phyloP scores from a whole-genome alignment of 2,329 filamentous ascomycete species.

The Colletotrichum sp. region DNA sequence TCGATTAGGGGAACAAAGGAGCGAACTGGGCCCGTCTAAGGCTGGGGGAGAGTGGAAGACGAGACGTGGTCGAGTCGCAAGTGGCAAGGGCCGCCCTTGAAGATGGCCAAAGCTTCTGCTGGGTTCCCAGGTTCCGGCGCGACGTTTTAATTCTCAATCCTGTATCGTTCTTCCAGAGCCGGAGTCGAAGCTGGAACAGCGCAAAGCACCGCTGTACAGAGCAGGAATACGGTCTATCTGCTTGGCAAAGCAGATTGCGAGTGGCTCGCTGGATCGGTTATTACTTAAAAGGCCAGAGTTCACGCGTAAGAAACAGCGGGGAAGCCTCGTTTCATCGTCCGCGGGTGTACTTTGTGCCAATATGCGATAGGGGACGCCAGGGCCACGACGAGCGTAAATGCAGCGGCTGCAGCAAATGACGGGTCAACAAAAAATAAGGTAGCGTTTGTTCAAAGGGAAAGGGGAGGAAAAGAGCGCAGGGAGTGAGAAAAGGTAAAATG shows the following conservation, averaged over 20 bases:
- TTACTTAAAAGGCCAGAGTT: slow-evolving; percentile 11
- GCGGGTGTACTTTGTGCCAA: not conserved
- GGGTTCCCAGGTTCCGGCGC: not conserved
- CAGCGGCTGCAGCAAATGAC: not conserved
- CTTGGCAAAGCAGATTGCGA: slow-evolving; percentile 2
- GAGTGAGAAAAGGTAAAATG: not conserved
- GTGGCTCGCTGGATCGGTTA: not conserved
- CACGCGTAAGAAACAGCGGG: slow-evolving; percentile 12
- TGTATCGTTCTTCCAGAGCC: not conserved
- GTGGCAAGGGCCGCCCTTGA: slow-evolving; percentile 16
- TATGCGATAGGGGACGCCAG: slow-evolving; percentile 3
- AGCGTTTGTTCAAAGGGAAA: not conserved
- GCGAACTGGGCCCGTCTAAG: slow-evolving; percentile 7
- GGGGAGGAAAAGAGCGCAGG: not conserved
- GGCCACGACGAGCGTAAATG: not conserved
- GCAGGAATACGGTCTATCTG: not conserved
- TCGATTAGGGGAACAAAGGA: slow-evolving; percentile 16
- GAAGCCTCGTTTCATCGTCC: slow-evolving; percentile 10
- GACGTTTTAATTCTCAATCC: not conserved
- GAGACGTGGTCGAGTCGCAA: slow-evolving; percentile 22
- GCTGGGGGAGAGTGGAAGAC: slow-evolving; percentile 8
- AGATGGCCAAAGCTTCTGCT: slow-evolving; percentile 19
- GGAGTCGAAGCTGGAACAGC: not conserved
- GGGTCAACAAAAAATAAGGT: not conserved
- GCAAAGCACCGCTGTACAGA: not conserved